These are phyloP conservation scores for Persicaria maculosa DNA, from an alignment of 148 eudicot species.

Conservation along the genomic window DNA sequence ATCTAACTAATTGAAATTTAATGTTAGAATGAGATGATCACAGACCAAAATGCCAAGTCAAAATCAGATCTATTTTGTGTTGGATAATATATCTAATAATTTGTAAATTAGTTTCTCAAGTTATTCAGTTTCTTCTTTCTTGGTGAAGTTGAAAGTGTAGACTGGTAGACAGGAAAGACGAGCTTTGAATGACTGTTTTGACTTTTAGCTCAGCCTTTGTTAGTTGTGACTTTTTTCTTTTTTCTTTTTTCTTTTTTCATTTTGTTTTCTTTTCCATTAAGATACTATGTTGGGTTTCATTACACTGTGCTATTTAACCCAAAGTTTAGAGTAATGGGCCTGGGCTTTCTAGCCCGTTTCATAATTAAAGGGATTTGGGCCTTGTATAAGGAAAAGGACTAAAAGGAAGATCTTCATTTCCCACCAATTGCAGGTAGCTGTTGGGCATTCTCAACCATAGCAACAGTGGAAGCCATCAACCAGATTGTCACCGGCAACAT, in stretches of 20 bases:
- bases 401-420: background rate
- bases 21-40: background rate
- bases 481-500: conserved; percentile 7
- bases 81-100: too few relatives aligned
- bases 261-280: background rate
- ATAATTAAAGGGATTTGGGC: background rate
- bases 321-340: too few relatives aligned
- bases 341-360: too few relatives aligned
- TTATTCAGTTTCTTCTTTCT: background rate
- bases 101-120: background rate
- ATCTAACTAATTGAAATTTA: background rate
- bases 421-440: conserved; percentile 5
- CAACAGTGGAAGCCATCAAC: conserved; percentile 13
- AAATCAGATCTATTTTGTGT: too few relatives aligned
- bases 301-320: background rate
- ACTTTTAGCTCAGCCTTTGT: background rate
- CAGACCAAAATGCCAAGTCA: too few relatives aligned
- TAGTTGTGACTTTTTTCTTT: background rate
- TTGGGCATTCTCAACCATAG: conserved; percentile 17
- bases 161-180: background rate
- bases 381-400: background rate
- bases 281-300: background rate
- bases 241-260: background rate
- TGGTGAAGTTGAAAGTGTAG: background rate
- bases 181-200: background rate